Conservation (phyloP, 352 stramenopile species). For the Blastocystis sp. region DNA sequence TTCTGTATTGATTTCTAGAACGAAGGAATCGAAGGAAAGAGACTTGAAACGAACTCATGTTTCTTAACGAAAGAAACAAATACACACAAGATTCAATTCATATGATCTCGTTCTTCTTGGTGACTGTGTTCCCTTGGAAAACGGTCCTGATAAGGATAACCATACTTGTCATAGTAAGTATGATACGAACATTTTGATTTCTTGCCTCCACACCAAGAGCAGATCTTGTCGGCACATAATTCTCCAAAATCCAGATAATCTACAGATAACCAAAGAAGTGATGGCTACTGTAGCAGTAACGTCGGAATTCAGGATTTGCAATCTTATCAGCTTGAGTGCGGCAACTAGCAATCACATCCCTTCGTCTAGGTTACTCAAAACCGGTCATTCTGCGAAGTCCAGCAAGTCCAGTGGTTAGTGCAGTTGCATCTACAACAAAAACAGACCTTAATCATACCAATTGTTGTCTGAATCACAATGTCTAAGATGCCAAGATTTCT, state of each 20-base stretch:
- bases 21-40: neutral
- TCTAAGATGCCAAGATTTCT: neutral
- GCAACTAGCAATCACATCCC: neutral
- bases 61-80: neutral
- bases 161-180: neutral
- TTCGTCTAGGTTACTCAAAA: neutral
- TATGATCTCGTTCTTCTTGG: neutral
- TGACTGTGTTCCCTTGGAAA: no score
- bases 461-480: neutral
- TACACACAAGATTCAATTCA: neutral
- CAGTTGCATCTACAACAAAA: neutral
- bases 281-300: neutral
- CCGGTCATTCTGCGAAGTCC: neutral
- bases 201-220: no score
- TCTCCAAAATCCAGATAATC: slow-evolving; percentile 17
- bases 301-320: neutral
- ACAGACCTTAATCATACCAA: neutral
- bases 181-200: neutral
- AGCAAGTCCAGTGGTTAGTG: neutral
- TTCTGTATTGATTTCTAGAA: neutral
- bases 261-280: neutral
- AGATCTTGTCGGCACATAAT: neutral
- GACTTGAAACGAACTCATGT: neutral
- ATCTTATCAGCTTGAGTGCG: neutral
- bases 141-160: no score